Percentiles rank a stretch among this genome's conserved stretches.
These are phyloP conservation scores for Pogostemon cablin DNA, from an alignment of 257 asterid species.

Conservation along the genomic window DNA sequence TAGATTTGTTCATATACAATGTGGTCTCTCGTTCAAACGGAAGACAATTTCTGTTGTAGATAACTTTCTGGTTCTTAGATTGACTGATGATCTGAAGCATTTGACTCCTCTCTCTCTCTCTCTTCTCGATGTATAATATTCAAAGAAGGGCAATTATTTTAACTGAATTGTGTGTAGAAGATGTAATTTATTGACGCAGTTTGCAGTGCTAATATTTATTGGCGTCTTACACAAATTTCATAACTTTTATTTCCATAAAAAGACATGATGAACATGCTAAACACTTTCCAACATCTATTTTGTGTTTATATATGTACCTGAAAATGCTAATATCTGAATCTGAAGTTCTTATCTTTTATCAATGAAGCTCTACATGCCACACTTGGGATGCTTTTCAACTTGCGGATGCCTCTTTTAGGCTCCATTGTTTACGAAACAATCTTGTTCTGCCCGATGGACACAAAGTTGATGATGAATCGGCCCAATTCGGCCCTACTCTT, in stretches of 20 bases:
- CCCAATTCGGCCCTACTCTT: slow-evolving; percentile 70
- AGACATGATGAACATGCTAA: background rate
- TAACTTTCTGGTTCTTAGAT: too few relatives aligned
- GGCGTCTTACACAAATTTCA: background rate
- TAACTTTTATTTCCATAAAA: background rate
- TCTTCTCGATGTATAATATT: too few relatives aligned
- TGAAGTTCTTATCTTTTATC: slow-evolving; percentile 26
- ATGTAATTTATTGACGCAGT: slow-evolving; percentile 4
- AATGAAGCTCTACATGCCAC: slow-evolving; percentile 84
- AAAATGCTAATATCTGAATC: background rate
- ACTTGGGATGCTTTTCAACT: slow-evolving; percentile 95
- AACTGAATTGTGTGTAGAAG: background rate
- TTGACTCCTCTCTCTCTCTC: too few relatives aligned
- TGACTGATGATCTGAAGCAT: too few relatives aligned
- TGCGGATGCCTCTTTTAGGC: slow-evolving; percentile 88
- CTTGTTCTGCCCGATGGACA: slow-evolving; percentile 46
- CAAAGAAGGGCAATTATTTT: background rate
- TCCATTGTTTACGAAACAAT: slow-evolving; percentile 67
- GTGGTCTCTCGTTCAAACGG: background rate
- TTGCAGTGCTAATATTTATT: background rate
- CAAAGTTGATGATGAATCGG: slow-evolving; percentile 46
- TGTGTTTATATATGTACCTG: background rate
- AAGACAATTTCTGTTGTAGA: background rate
- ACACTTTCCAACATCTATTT: slow-evolving; percentile 2
- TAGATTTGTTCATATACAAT: background rate